Conservation (phyloP, 495 filamentous ascomycete genomes). For the Penicillium malachiteum region DNA sequence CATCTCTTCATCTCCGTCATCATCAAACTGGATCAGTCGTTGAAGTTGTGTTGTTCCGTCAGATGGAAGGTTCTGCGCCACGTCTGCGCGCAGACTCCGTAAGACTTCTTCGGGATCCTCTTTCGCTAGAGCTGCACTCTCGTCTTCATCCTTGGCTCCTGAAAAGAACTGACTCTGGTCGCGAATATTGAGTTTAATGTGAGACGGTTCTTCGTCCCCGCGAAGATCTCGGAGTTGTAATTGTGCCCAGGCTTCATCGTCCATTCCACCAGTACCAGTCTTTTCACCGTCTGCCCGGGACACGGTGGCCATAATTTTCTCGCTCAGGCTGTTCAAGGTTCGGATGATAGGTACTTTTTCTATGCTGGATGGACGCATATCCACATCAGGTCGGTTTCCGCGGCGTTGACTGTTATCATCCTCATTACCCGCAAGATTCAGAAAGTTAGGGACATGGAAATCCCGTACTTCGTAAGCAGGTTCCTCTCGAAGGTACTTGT, state of each 20-base stretch:
- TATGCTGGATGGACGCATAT: slow-evolving; percentile 71
- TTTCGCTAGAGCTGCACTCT: slow-evolving; percentile 57
- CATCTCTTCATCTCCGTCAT: slow-evolving; percentile 55
- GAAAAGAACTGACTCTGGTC: slow-evolving; percentile 82
- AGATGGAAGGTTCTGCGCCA: slow-evolving; percentile 49
- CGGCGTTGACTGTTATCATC: slow-evolving; percentile 74
- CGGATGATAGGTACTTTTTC: slow-evolving; percentile 79
- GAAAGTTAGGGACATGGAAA: slow-evolving; percentile 76
- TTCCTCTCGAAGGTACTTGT: slow-evolving; percentile 80
- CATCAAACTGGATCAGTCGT: slow-evolving; percentile 56
- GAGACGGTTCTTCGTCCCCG: slow-evolving; percentile 66
- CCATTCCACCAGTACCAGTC: slow-evolving; percentile 61
- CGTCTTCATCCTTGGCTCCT: slow-evolving; percentile 54
- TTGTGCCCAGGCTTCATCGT: slow-evolving; percentile 72
- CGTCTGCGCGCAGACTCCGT: slow-evolving; percentile 57
- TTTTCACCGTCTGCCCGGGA: slow-evolving; percentile 71
- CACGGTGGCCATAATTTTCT: slow-evolving; percentile 87
- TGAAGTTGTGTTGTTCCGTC: slow-evolving; percentile 56
- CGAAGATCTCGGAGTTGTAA: slow-evolving; percentile 81
- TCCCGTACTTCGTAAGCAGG: slow-evolving; percentile 47
- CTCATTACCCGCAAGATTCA: slow-evolving; percentile 92
- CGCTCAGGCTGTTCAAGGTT: slow-evolving; percentile 80
- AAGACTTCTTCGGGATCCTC: slow-evolving; percentile 70
- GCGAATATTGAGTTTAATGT: slow-evolving; percentile 81
- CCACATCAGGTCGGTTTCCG: slow-evolving; percentile 81